Percentiles rank a stretch among this genome's conserved stretches.
Evolutionary conservation across 2,329 filamentous ascomycete genomes (phyloP).

Genomic region (Ophiostoma sp.): DNA sequence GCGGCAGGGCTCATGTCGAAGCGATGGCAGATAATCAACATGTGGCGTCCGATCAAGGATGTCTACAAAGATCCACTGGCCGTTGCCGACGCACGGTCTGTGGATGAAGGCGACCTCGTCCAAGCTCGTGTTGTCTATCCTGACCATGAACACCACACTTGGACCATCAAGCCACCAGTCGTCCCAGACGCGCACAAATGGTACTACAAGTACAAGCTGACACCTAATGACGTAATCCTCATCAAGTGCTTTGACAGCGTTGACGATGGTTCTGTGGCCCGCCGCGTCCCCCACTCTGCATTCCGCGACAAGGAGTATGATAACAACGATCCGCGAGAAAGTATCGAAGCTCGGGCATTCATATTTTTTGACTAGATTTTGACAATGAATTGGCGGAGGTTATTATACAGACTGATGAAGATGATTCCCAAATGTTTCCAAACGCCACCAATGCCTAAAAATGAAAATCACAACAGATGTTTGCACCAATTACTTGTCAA

Average conservation of each 20-base stretch:
- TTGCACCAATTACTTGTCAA: conserved; percentile 4
- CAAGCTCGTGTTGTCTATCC: conserved; percentile 18
- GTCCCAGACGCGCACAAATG: conserved; percentile 41
- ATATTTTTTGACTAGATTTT: background rate
- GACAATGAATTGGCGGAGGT: background rate
- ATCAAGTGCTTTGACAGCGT: conserved; percentile 53
- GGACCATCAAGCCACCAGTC: conserved; percentile 33
- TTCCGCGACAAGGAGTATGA: conserved; percentile 44
- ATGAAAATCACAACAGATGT: background rate
- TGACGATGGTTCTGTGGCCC: conserved; percentile 44
- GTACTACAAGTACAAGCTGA: conserved; percentile 48
- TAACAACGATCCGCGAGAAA: conserved; percentile 44
- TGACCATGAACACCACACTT: conserved; percentile 36
- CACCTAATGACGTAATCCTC: conserved; percentile 47
- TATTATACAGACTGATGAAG: background rate
- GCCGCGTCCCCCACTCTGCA: conserved; percentile 49
- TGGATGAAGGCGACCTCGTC: conserved; percentile 36
- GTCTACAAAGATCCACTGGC: conserved; percentile 42
- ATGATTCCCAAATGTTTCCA: background rate
- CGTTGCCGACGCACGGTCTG: conserved; percentile 38
- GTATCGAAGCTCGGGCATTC: conserved; percentile 47
- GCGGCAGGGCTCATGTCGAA: background rate
- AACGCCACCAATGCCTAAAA: background rate
- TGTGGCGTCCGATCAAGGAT: conserved; percentile 46
- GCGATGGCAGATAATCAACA: conserved; percentile 28